Percentiles rank a stretch among this genome's conserved stretches.
These are phyloP conservation scores for Madurella mycetomatis DNA, from an alignment of 2,329 filamentous ascomycete genomes.

Conservation along the genomic window DNA sequence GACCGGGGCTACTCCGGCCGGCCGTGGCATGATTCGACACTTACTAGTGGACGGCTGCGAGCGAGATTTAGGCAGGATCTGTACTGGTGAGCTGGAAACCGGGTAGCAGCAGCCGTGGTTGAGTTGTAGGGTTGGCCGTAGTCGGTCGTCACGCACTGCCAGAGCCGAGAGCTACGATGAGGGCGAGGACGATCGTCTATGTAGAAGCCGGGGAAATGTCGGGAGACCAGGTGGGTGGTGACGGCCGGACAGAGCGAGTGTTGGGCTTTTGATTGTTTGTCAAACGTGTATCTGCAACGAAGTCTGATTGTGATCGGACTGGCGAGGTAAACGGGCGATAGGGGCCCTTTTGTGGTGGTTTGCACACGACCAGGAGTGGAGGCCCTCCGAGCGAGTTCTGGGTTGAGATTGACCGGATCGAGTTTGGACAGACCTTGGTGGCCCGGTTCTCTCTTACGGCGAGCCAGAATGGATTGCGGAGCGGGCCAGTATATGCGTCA, in stretches of 20 bases:
- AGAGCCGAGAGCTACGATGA: constrained; percentile 9
- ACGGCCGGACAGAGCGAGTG: constrained; percentile 13
- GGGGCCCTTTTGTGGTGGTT: constrained; percentile 21
- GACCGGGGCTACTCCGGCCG: background rate
- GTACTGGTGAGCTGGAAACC: background rate
- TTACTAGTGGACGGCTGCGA: constrained; percentile 3
- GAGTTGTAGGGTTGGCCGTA: background rate
- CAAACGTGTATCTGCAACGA: constrained; percentile 22
- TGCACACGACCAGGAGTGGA: constrained; percentile 13
- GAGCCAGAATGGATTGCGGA: constrained; percentile 15
- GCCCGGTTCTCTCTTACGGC: constrained; percentile 15
- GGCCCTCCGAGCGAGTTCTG: constrained; percentile 11
- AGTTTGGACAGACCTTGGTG: constrained; percentile 9
- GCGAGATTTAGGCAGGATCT: background rate
- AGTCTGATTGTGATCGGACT: constrained; percentile 23
- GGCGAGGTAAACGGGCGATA: constrained; percentile 21
- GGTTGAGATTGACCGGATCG: constrained; percentile 12
- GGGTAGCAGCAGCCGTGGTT: background rate
- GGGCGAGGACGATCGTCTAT: constrained; percentile 13
- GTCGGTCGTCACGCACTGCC: background rate
- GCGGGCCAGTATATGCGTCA: constrained; percentile 17
- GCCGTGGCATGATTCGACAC: constrained; percentile 5
- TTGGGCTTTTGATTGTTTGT: constrained; percentile 22
- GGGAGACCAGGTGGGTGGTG: background rate
- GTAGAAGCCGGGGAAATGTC: constrained; percentile 5